Conservation (phyloP, 345 rosid species). For the Eutrema heterophyllum region DNA sequence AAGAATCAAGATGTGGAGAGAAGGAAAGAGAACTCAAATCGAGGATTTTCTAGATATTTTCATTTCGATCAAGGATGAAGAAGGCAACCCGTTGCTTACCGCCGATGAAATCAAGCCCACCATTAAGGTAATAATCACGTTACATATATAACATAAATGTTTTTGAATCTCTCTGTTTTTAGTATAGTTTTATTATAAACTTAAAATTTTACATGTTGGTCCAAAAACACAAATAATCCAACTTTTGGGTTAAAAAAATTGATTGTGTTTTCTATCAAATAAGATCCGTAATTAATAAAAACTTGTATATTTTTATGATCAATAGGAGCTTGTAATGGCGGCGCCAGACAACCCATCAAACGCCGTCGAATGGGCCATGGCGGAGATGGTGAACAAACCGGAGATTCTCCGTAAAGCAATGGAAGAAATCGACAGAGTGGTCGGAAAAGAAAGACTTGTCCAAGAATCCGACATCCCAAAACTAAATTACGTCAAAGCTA, state of each 20-base stretch:
- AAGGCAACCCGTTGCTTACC: conserved; percentile 34
- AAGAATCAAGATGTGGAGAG: conserved; percentile 37
- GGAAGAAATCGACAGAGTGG: conserved; percentile 36
- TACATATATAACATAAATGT: background rate
- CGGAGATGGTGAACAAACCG: conserved; percentile 35
- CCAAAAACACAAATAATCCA: no score
- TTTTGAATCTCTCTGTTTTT: background rate
- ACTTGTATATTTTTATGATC: background rate
- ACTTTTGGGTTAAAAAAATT: no score
- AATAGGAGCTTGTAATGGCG: conserved; percentile 35
- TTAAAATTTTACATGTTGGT: no score
- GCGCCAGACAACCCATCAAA: conserved; percentile 41
- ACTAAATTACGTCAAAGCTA: conserved; percentile 36
- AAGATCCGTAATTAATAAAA: background rate
- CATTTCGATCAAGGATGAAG: conserved; percentile 30
- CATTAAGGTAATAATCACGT: conserved; percentile 26
- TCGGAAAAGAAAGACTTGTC: conserved; percentile 37
- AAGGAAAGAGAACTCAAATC: conserved; percentile 31
- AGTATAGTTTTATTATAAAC: background rate
- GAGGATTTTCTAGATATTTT: conserved; percentile 38
- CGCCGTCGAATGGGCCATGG: conserved; percentile 39
- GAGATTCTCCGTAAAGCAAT: conserved; percentile 32
- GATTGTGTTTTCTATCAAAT: no score
- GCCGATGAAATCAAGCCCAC: conserved; percentile 38
- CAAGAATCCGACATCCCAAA: conserved; percentile 37